phyloP scores from a whole-genome alignment of 1,284 basidiomycete species.

The Rhodotorula sp. region DNA sequence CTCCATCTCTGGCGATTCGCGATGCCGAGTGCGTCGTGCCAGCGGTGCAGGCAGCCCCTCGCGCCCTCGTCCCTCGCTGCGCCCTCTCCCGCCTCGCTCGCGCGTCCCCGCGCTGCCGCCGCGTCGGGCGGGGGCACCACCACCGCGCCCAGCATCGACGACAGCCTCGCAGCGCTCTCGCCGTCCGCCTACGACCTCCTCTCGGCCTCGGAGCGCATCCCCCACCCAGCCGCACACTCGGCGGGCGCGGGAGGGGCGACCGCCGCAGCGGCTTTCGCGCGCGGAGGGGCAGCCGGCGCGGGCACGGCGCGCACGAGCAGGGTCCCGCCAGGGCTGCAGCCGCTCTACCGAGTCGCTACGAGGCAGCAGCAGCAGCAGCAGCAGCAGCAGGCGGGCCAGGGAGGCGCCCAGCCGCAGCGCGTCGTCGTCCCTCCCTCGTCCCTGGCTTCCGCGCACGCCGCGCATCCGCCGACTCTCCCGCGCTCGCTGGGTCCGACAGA shows the following conservation, averaged over 20 bases:
- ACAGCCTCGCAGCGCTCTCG: conserved; percentile 75
- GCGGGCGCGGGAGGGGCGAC: conserved; percentile 46
- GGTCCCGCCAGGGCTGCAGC: conserved; percentile 38
- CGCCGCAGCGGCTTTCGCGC: too few relatives aligned
- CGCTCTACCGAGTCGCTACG: conserved; percentile 50
- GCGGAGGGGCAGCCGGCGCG: too few relatives aligned
- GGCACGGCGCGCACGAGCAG: conserved; percentile 47
- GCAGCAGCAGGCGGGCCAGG: not conserved
- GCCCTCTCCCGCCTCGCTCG: not conserved
- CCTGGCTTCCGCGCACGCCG: not conserved
- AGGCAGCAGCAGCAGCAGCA: conserved; percentile 39
- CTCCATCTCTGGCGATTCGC: not conserved
- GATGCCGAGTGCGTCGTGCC: conserved; percentile 23
- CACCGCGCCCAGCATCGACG: conserved; percentile 62
- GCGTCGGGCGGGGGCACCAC: not conserved
- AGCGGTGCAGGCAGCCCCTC: conserved; percentile 39
- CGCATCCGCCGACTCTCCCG: not conserved
- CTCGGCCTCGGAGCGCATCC: conserved; percentile 60
- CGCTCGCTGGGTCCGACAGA: conserved; percentile 61
- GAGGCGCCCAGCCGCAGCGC: conserved; percentile 46
- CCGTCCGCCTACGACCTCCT: conserved; percentile 81
- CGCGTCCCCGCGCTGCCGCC: not conserved
- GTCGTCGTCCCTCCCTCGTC: conserved; percentile 44
- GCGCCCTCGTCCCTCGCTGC: conserved; percentile 11
- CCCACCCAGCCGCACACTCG: conserved; percentile 61